These are phyloP conservation scores for Entomophthora muscae DNA, from an alignment of 371 early-diverging fungal genomes.

Conservation along the genomic window DNA sequence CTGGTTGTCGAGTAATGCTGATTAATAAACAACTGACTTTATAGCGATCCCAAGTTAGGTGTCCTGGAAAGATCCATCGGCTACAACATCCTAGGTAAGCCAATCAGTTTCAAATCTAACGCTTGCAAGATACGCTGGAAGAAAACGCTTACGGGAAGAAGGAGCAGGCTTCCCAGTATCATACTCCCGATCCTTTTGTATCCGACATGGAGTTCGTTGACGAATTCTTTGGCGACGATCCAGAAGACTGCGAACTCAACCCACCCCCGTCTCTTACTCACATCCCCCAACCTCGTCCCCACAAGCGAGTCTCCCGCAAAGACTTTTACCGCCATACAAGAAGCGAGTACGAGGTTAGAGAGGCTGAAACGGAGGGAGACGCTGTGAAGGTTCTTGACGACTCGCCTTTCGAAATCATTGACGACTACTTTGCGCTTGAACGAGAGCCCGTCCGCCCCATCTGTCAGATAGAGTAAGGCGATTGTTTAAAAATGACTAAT, in stretches of 20 bases:
- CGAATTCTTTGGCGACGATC: conserved; percentile 27
- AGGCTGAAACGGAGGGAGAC: conserved; percentile 6
- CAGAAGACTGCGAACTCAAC: conserved; percentile 10
- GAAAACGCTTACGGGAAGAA: conserved; percentile 30
- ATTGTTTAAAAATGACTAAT: not conserved
- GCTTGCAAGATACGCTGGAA: conserved; percentile 28
- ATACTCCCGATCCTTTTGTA: conserved; percentile 2
- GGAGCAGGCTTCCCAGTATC: conserved; percentile 1
- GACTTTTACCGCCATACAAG: not conserved
- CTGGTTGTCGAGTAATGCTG: not conserved
- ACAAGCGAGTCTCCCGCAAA: not conserved
- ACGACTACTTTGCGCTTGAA: conserved; percentile 29
- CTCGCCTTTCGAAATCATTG: conserved; percentile 25
- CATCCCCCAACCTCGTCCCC: not conserved
- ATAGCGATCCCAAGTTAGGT: not conserved
- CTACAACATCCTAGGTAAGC: not conserved
- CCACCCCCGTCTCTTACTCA: not conserved
- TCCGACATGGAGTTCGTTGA: conserved; percentile 25
- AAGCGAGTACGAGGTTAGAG: not conserved
- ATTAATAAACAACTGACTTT: not conserved
- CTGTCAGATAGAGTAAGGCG: not conserved
- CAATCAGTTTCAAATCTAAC: not conserved
- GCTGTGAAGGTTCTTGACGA: conserved; percentile 10
- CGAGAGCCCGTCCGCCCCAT: not conserved
- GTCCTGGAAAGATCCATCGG: not conserved